Evolutionary conservation across 345 rosid genomes (phyloP), one percentile per base, ranked within the genome.

Genomic region (Brassica nigra): DNA sequence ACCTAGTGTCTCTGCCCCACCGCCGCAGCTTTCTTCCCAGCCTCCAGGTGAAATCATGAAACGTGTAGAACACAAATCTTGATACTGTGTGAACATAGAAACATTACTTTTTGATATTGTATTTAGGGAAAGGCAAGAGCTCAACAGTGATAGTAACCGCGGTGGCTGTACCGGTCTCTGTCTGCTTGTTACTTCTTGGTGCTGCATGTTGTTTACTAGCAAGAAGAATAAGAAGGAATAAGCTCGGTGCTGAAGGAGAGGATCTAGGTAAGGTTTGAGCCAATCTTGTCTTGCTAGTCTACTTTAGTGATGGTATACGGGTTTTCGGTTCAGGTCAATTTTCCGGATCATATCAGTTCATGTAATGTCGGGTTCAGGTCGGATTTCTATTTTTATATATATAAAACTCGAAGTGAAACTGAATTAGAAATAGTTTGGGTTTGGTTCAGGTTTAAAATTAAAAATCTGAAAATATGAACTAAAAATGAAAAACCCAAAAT

Each of bases 121-220:
- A 58, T 76, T 70, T 77, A 85, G 88, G 81, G 37, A 65, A 78
- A 80, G 70, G 81, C 39, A 76, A 73, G 34, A 52, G 63, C 28
- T 76, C 83, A 3, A 42, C 33, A 6, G 52, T 75, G 16, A 62
- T 49, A 55, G 84, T 82, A 23, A 33, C 84, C 0, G 86, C 88
- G 10, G 68, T 85, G 27, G 80, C 68, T 31, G 84, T 69, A 39
- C 82, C 87, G 6, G 29, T 82, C 70, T 61, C 74, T 61, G 76
- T 76, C 2, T 34, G 76, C 15, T 2, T 66, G 8, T 31, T 80
- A 66, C 80, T 89, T 59, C 83, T 86, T 10, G 69, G 68, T 10
- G 39, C 52, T 1, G 80, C 75, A 12, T 82, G 29, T 34, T 82
- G 83, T 42, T 78, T 82, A 70, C 73, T 83, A n/a, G 39, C 68